Percentiles rank a stretch among this genome's conserved stretches.
Conservation (phyloP, 2,329 filamentous ascomycete species). For the Xylariaceae sp. region DNA sequence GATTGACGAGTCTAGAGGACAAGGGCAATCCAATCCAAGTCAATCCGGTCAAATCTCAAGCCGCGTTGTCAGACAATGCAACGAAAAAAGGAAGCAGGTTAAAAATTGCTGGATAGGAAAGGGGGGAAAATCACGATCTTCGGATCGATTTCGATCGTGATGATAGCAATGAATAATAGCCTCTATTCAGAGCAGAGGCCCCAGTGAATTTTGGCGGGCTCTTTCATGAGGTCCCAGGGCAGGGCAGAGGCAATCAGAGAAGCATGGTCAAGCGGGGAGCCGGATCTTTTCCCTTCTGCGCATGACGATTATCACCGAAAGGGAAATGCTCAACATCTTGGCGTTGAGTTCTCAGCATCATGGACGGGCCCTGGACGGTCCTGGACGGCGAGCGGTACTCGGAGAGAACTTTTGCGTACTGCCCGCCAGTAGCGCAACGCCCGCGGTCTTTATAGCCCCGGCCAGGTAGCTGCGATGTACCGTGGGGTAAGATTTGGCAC, state of each 20-base stretch:
- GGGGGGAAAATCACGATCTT: neutral
- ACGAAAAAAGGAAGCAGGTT: conserved; percentile 1
- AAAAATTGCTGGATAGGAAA: neutral
- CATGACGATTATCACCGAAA: conserved; percentile 28
- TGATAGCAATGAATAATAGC: neutral
- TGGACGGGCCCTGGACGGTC: neutral
- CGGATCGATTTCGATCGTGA: neutral
- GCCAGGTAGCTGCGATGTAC: conserved; percentile 25
- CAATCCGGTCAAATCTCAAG: neutral
- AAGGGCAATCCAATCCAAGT: conserved; percentile 3
- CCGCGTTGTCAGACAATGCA: neutral
- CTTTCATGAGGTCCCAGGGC: conserved; percentile 4
- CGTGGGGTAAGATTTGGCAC: conserved; percentile 14
- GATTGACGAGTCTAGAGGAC: conserved; percentile 1
- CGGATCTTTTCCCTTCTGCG: conserved; percentile 23
- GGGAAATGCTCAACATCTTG: conserved; percentile 32
- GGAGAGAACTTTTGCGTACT: conserved; percentile 18
- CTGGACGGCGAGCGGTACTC: conserved; percentile 23
- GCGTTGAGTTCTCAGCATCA: conserved; percentile 16
- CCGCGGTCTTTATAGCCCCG: conserved; percentile 11
- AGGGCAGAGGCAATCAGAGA: conserved; percentile 13
- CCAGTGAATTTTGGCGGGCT: conserved; percentile 12
- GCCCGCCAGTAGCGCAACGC: conserved; percentile 13
- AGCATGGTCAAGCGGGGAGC: conserved; percentile 22
- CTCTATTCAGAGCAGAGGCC: neutral